A percentile compares a stretch with the other conserved stretches of the same genome.
Evolutionary conservation across 192 early-diverging fungal genomes (phyloP).

Genomic region (Backusella liffmaniae): DNA sequence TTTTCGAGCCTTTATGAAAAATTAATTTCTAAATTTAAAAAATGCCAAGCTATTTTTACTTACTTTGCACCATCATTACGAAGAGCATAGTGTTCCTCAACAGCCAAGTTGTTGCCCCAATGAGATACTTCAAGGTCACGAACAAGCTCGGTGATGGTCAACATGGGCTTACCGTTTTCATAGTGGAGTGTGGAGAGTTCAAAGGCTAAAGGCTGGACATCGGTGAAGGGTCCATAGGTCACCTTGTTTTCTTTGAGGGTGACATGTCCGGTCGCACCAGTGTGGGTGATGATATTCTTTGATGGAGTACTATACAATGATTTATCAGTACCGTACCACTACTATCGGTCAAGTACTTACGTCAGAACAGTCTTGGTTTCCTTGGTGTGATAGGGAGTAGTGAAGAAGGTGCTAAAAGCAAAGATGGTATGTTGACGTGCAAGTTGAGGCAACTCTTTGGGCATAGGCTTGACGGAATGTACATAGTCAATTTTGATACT

Average conservation of each 20-base stretch:
- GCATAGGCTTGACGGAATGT: constrained; percentile 49
- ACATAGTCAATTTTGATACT: constrained; percentile 52
- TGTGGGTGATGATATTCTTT: constrained; percentile 38
- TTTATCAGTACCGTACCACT: not conserved
- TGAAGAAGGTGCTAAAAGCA: constrained; percentile 57
- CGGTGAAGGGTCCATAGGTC: constrained; percentile 70
- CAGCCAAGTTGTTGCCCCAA: constrained; percentile 75
- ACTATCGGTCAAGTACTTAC: constrained; percentile 42
- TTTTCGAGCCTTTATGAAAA: constrained; percentile 44
- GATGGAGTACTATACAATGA: constrained; percentile 33
- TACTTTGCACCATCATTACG: constrained; percentile 79
- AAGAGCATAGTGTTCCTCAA: constrained; percentile 81
- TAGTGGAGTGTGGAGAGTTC: constrained; percentile 63
- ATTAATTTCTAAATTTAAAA: not conserved
- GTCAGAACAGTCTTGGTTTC: constrained; percentile 80
- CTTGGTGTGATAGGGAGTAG: constrained; percentile 62
- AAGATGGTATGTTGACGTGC: constrained; percentile 69
- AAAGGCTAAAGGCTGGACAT: constrained; percentile 41
- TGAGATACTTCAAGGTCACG: constrained; percentile 85
- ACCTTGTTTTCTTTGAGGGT: constrained; percentile 56
- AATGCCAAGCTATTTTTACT: constrained; percentile 12
- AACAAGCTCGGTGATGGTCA: constrained; percentile 54
- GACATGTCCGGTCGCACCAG: constrained; percentile 32
- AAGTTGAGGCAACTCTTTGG: constrained; percentile 55
- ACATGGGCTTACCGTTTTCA: constrained; percentile 53